Base-by-base conservation (phyloP, 768 basidiomycete species). In the Psilocybe azurescens region DNA sequence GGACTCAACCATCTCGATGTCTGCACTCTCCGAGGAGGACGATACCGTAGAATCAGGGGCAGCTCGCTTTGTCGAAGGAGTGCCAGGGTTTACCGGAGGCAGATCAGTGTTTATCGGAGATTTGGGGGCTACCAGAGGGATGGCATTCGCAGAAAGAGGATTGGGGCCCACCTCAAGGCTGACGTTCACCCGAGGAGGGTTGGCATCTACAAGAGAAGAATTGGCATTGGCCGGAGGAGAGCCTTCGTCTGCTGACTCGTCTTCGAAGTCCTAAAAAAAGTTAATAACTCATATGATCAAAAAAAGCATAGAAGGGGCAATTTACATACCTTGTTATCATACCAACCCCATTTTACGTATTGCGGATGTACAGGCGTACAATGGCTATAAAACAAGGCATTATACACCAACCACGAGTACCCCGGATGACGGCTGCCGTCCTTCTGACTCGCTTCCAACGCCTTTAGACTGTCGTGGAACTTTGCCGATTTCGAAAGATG, bases 261-360 rank as follows among this genome's bases (percentile, higher is more conserved):
- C 39, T 32, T 30, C 39, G 29, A 44, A 3, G 48, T 32, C 14
- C 10, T 53, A 13, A 6, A 51, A 30, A 20, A 10, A 10, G 18
- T 48, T 3, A 36, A 7, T 20, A 5, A 18, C 24, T n/a, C 41
- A 39, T 20, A 36, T 11, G 6, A 36, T 36, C 10, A 8, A 53
- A 5, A 5, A 5, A 4, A 13, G 18, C 16, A 38, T n/a, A 4
- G 5, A 32, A 14, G 14, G 47, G 10, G 20, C 24, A 24, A 24
- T 14, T 53, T 30, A 39, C 53, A 18, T 32, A 59, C 62, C 36
- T 58, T 18, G 6, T 63, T 55, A 64, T 93, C 90, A 65, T 92
- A 92, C 84, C 86, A 91, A 3, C 90, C 91, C 20, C 72, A 70
- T 47, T 69, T 73, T n/a, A 80, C 75, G 33, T 72, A 72, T 7